Base-by-base conservation (phyloP, 768 basidiomycete genomes). In the Hericium alpestre region DNA sequence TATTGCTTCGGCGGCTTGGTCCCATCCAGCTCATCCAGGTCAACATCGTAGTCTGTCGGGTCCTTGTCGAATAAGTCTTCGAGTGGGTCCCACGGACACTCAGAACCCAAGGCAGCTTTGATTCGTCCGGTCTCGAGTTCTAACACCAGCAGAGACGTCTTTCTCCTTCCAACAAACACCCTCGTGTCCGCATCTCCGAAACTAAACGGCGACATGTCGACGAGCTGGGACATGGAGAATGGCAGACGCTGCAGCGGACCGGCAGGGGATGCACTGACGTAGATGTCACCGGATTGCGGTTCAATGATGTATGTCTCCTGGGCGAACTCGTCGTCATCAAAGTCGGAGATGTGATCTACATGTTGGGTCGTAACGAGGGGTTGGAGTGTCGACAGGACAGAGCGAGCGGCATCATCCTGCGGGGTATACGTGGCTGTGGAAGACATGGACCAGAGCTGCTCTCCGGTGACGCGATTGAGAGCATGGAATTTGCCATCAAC, bases 401-500 rank as follows among this genome's bases (percentile, higher is more conserved):
- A 57, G 13, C 58, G 58, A 5, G 62, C 40, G 15, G 66, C 43
- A 1, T 63, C 55, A 12, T 38, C 41, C 39, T 52, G n/a, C 10
- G 9, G 40, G 40, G 68, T 71, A 65, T 52, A 65, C 25, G 75
- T 66, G 41, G 80, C 70, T 50, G 78, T 77, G 15, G 84, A 79
- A 8, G 84, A 79, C 84, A 93, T 88, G 38, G 91, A 92, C 95
- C 95, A 99, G 0, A 93, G 74, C 9, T 81, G 76, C 15, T 79
- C 79, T 0, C 95, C 95, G 0, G 86, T 86, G 0, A 86, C 84
- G 59, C 95, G 76, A 66, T 95, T 93, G 61, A 98, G 76, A 0
- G 93, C 96, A 74, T 97, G 94, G 38, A 99, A 84, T 57, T 85
- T 91, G 23, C 95, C 95, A 71, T 98, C 94, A 25, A 99, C 84